phyloP scores from a whole-genome alignment of 768 basidiomycete genomes.

The Mycena rebaudengoi region DNA sequence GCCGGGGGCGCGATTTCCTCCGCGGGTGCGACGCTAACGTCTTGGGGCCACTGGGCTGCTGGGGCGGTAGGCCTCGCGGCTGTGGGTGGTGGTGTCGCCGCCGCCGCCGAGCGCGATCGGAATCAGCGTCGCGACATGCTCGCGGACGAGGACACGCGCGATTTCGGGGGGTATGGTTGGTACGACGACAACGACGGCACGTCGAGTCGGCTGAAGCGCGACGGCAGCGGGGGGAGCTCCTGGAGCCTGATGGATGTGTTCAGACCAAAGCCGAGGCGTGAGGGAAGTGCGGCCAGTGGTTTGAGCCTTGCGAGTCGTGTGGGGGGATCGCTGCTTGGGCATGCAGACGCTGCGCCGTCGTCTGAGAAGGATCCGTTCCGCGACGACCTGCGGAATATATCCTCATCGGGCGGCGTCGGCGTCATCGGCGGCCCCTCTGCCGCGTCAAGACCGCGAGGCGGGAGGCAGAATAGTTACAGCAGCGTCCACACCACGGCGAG shows the following conservation, averaged over 20 bases:
- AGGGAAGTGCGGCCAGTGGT: slow-evolving; percentile 25
- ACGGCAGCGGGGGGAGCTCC: slow-evolving; percentile 54
- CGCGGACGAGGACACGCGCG: slow-evolving; percentile 75
- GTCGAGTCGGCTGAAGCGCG: slow-evolving; percentile 42
- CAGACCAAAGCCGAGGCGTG: slow-evolving; percentile 33
- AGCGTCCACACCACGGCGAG: slow-evolving; percentile 39
- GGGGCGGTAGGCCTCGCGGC: slow-evolving; percentile 22
- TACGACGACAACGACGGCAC: slow-evolving; percentile 37
- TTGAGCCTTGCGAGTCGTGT: slow-evolving; percentile 29
- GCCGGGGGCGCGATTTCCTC: slow-evolving; percentile 29
- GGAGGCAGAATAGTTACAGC: slow-evolving; percentile 46
- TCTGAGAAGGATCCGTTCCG: slow-evolving; percentile 31
- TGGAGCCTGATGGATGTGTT: slow-evolving; percentile 64
- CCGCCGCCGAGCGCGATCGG: slow-evolving; percentile 40
- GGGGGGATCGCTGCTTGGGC: slow-evolving; percentile 23
- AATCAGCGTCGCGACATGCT: slow-evolving; percentile 72
- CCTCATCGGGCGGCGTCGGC: slow-evolving; percentile 22
- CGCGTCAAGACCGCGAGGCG: too few relatives aligned
- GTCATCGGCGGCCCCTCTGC: slow-evolving; percentile 13
- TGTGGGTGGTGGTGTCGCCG: slow-evolving; percentile 42
- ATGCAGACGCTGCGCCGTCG: slow-evolving; percentile 18
- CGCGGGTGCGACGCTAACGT: slow-evolving; percentile 19
- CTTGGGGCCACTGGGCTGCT: slow-evolving; percentile 25
- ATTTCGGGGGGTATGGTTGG: slow-evolving; percentile 46
- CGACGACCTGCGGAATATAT: slow-evolving; percentile 33